Conservation (phyloP, 2,329 filamentous ascomycete genomes). For the Aspergillus uvarum region DNA sequence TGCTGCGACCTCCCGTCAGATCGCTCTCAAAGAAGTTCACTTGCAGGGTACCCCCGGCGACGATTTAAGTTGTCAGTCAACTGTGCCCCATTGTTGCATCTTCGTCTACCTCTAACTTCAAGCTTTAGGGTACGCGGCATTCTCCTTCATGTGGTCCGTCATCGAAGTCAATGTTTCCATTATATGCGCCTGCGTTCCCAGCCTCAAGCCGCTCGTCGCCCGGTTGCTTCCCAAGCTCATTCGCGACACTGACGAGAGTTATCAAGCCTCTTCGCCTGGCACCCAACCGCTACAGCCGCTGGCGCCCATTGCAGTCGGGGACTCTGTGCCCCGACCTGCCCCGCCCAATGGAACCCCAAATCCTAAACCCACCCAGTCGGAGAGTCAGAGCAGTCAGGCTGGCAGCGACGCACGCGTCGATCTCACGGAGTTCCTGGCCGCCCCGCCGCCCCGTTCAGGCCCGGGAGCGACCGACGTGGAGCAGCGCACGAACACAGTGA, state of each 20-base stretch:
- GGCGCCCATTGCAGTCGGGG: neutral
- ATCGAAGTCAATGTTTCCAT: slow-evolving; percentile 91
- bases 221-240: slow-evolving; percentile 59
- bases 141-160: slow-evolving; percentile 90
- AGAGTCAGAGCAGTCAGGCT: slow-evolving; percentile 14
- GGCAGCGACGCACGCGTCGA: slow-evolving; percentile 11
- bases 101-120: neutral
- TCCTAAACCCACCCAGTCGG: slow-evolving; percentile 20
- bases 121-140: slow-evolving; percentile 71
- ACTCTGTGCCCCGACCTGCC: slow-evolving; percentile 12
- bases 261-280: slow-evolving; percentile 10
- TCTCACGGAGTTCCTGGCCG: slow-evolving; percentile 57
- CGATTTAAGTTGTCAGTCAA: slow-evolving; percentile 53
- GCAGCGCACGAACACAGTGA: slow-evolving; percentile 42
- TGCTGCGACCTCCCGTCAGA: slow-evolving; percentile 52
- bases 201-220: slow-evolving; percentile 79
- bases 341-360: slow-evolving; percentile 12
- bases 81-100: neutral
- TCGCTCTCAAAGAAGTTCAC: slow-evolving; percentile 28
- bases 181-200: slow-evolving; percentile 88
- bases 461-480: slow-evolving; percentile 30
- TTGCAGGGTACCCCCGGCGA: slow-evolving; percentile 42
- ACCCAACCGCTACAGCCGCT: slow-evolving; percentile 11
- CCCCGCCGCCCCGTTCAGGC: slow-evolving; percentile 36
- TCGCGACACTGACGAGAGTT: slow-evolving; percentile 44